These are phyloP conservation scores for Tripterygium wilfordii DNA, from an alignment of 177 flowering plant genomes.

Conservation along the genomic window DNA sequence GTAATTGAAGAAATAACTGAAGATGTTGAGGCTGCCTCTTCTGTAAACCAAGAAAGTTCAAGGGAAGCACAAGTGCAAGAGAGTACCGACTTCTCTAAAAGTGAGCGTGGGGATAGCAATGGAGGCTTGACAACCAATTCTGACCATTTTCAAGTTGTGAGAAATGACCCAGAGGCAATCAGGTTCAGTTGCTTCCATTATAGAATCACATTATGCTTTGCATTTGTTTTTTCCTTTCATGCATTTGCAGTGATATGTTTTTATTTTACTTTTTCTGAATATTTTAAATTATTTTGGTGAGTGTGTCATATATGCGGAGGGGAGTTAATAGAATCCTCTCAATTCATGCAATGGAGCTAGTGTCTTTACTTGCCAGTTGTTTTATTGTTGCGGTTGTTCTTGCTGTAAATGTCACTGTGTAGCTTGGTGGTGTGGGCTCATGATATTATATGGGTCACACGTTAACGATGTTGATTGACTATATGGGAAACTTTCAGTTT, in stretches of 20 bases:
- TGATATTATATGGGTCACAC: no score
- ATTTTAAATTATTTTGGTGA: no score
- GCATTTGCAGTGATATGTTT: background rate
- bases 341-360: no score
- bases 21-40: constrained; percentile 32
- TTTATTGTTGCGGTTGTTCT: no score
- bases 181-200: constrained; percentile 33
- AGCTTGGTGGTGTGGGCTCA: no score
- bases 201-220: background rate
- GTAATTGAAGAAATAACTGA: constrained; percentile 90
- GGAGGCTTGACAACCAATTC: constrained; percentile 26
- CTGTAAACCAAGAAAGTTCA: constrained; percentile 21
- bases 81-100: constrained; percentile 15
- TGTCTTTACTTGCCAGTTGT: no score
- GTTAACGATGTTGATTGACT: no score
- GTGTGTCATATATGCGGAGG: no score
- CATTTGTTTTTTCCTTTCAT: background rate
- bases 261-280: no score
- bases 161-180: constrained; percentile 70
- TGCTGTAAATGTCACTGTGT: no score
- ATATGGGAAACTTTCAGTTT: no score
- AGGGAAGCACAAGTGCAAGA: constrained; percentile 26
- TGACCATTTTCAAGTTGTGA: constrained; percentile 40
- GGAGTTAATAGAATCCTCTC: no score
- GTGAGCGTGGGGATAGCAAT: constrained; percentile 12